A percentile compares a stretch with the other conserved stretches of the same genome.
phyloP scores from a whole-genome alignment of 139 green algal genomes.

The Pseudopediastrum boryanum region DNA sequence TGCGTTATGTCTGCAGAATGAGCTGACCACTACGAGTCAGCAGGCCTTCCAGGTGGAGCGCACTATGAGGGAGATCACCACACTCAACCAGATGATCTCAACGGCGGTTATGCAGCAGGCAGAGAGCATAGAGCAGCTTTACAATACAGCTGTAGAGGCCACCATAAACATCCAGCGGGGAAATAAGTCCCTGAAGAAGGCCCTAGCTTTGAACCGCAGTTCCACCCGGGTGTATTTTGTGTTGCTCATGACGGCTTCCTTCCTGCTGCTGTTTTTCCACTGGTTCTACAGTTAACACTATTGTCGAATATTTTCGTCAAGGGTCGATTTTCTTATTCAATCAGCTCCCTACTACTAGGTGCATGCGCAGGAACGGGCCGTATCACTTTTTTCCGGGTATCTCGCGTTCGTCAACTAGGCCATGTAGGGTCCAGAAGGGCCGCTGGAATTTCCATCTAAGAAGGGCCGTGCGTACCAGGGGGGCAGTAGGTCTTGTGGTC shows the following conservation, averaged over 20 bases:
- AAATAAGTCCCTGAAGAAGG: constrained; percentile 75
- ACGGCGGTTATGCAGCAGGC: constrained; percentile 74
- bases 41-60: constrained; percentile 62
- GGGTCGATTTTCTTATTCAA: neutral
- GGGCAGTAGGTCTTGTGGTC: too few species aligned
- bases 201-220: constrained; percentile 63
- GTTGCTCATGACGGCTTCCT: constrained; percentile 63
- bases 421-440: too few species aligned
- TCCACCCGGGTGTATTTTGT: constrained; percentile 63
- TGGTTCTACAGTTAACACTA: constrained; percentile 72
- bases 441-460: too few species aligned
- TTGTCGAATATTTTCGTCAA: neutral
- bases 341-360: too few species aligned
- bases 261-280: constrained; percentile 79
- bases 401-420: too few species aligned
- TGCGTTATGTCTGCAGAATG: constrained; percentile 64
- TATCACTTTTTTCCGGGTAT: too few species aligned
- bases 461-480: too few species aligned
- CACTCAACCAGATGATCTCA: constrained; percentile 81
- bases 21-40: constrained; percentile 52
- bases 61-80: constrained; percentile 75
- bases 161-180: constrained; percentile 65
- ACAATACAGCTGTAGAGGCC: constrained; percentile 57
- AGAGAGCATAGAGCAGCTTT: constrained; percentile 83
- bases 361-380: too few species aligned